Conservation (phyloP, 331 rosid genomes). For the Saraca asoca region DNA sequence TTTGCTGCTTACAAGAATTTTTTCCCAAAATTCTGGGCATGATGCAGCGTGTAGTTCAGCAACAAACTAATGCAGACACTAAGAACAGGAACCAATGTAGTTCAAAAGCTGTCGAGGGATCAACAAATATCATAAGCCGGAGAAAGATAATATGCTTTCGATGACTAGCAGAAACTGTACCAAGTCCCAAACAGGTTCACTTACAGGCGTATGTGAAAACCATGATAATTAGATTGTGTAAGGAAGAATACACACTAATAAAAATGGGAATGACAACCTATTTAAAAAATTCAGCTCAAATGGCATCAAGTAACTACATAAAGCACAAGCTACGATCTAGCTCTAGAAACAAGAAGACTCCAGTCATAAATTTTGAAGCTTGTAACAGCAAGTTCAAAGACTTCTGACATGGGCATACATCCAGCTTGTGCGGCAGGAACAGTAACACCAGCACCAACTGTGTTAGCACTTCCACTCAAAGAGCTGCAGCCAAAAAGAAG, state of each 20-base stretch:
- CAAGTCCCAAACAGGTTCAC: neutral
- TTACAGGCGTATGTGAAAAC: neutral
- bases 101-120: constrained; percentile 10
- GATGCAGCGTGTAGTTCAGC: constrained; percentile 14
- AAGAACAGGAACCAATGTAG: neutral
- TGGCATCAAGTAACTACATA: constrained; percentile 18
- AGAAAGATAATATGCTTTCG: constrained; percentile 16
- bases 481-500: constrained; percentile 55
- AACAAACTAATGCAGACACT: constrained; percentile 13
- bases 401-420: constrained; percentile 67
- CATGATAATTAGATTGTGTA: neutral
- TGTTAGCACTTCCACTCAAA: constrained; percentile 72
- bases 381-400: constrained; percentile 62
- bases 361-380: constrained; percentile 78
- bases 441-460: constrained; percentile 71
- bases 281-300: constrained; percentile 22
- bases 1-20: neutral
- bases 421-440: constrained; percentile 79
- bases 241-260: constrained; percentile 24
- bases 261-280: constrained; percentile 24
- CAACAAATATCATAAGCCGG: constrained; percentile 1
- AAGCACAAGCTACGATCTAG: constrained; percentile 26
- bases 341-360: constrained; percentile 53
- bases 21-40: constrained; percentile 17
- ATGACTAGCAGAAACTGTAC: constrained; percentile 16